Percentiles rank a stretch among this genome's conserved stretches.
Conservation (phyloP, 179 eudicot genomes). For the Carnegiea gigantea region DNA sequence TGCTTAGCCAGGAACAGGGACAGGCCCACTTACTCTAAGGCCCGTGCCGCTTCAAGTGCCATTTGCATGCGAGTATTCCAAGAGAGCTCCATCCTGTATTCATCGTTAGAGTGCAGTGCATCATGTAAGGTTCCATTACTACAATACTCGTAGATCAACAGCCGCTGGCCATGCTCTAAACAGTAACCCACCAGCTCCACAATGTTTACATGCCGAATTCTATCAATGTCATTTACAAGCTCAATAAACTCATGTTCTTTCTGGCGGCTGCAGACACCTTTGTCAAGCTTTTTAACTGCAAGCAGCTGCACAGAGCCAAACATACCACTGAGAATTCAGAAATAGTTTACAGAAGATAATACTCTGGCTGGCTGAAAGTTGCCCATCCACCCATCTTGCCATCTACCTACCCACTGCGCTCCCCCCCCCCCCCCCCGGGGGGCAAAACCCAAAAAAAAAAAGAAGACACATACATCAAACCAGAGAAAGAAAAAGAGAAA, state of each 20-base stretch:
- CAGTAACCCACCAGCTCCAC: constrained; percentile 71
- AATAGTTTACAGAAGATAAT: neutral
- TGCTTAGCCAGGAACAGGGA: neutral
- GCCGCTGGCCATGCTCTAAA: constrained; percentile 59
- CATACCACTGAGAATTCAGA: neutral
- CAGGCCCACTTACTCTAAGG: constrained; percentile 59
- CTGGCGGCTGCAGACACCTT: constrained; percentile 38
- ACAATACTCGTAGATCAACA: constrained; percentile 61
- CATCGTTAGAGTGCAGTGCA: constrained; percentile 60
- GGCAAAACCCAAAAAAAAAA: too few species aligned
- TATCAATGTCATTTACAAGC: constrained; percentile 50
- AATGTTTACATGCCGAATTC: constrained; percentile 58
- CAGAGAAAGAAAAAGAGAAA: neutral
- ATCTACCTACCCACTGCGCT: neutral
- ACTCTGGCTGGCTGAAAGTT: neutral
- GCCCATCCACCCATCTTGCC: neutral
- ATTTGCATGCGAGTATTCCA: constrained; percentile 61
- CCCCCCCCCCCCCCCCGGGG: too few species aligned
- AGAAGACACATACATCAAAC: neutral
- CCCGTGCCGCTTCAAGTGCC: constrained; percentile 74
- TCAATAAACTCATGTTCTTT: constrained; percentile 57
- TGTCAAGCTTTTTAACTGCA: constrained; percentile 70
- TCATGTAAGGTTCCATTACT: constrained; percentile 59
- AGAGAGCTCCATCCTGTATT: constrained; percentile 52
- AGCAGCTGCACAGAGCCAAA: constrained; percentile 40